Conservation (phyloP, 1,284 basidiomycete genomes). For the Hemileccinum hortonii region DNA sequence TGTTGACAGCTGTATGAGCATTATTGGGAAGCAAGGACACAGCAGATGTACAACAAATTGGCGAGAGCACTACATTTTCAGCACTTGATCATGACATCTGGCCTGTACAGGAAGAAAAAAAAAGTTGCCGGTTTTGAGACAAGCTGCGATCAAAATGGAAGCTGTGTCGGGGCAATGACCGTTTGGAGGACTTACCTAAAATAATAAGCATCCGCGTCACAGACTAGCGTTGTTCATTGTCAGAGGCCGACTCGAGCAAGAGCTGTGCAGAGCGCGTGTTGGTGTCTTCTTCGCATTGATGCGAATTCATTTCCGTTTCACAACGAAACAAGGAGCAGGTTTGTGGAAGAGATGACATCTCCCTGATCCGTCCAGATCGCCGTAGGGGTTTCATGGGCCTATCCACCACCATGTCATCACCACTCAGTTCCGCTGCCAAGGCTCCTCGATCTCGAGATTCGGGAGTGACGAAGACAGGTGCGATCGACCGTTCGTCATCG, state of each 20-base stretch:
- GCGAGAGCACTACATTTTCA: conserved; percentile 27
- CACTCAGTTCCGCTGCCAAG: conserved; percentile 24
- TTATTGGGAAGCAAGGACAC: conserved; percentile 22
- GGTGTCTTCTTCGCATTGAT: conserved; percentile 22
- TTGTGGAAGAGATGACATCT: conserved; percentile 26
- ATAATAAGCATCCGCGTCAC: conserved; percentile 14
- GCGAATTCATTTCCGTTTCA: conserved; percentile 36
- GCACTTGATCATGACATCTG: conserved; percentile 16
- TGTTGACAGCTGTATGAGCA: conserved; percentile 27
- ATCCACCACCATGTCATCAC: conserved; percentile 33
- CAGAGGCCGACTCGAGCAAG: conserved; percentile 17
- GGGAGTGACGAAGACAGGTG: conserved; percentile 8
- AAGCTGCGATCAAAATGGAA: conserved; percentile 21
- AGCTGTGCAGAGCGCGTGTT: conserved; percentile 22
- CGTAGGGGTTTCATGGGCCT: conserved; percentile 38
- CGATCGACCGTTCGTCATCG: conserved; percentile 20
- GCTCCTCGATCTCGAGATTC: conserved; percentile 25
- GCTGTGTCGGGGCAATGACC: conserved; percentile 10
- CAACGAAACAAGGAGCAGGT: conserved; percentile 23
- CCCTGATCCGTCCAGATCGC: conserved; percentile 33
- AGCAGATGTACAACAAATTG: conserved; percentile 25
- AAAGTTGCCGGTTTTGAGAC: conserved; percentile 18
- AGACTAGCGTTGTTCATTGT: conserved; percentile 29
- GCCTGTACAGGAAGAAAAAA: conserved; percentile 13
- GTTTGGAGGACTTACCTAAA: conserved; percentile 31